Base-by-base conservation (phyloP, 2,329 filamentous ascomycete genomes). In the Metarhizium humberi region DNA sequence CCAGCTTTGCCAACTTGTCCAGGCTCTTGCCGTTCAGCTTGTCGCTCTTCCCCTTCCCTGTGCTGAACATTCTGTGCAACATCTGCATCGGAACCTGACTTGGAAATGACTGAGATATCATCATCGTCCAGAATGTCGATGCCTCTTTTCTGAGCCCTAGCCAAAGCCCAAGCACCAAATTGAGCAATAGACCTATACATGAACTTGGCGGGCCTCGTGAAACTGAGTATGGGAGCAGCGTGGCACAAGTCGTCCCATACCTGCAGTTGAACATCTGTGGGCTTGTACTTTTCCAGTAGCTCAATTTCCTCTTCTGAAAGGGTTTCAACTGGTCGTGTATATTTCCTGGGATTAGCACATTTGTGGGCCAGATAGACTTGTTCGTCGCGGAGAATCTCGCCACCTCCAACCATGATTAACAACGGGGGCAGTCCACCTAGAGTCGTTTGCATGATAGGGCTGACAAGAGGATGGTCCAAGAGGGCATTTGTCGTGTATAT, bases 241-340 rank as follows among this genome's bases (percentile, higher is more conserved):
- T 97, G 92, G 64, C 94, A 97, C 3, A 97, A 75, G 63, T 96
- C 88, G 56, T 97, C 92, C 92, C 92, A 97, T 1, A 97, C 86
- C 67, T 97, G 94, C 2, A 99, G 78, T 67, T 96, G 91, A 0
- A 97, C 92, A 62, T 95, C 83, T 0, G 94, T 99, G 0, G 91
- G 89, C 56, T 84, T 82, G 69, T 90, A 95, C 58, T 79, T 84
- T 40, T 78, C 74, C 16, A 94, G 64, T 13, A 77, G 70, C 4
- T 79, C 77, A 20, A 78, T 78, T 32, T 86, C 85, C 57, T 79
- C 76, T 42, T 86, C 80, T 38, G 85, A 77, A 57, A 94, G 73
- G 47, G 82, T 77, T 0, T 76, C 75, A 42, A 87, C 78, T 0
- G 80, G 77, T 0, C 89, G 88, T 0, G 87, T 80, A 63, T 95